These are phyloP conservation scores for Nakazawaea sp. DNA, from an alignment of 805 yeast genomes.

Conservation along the genomic window DNA sequence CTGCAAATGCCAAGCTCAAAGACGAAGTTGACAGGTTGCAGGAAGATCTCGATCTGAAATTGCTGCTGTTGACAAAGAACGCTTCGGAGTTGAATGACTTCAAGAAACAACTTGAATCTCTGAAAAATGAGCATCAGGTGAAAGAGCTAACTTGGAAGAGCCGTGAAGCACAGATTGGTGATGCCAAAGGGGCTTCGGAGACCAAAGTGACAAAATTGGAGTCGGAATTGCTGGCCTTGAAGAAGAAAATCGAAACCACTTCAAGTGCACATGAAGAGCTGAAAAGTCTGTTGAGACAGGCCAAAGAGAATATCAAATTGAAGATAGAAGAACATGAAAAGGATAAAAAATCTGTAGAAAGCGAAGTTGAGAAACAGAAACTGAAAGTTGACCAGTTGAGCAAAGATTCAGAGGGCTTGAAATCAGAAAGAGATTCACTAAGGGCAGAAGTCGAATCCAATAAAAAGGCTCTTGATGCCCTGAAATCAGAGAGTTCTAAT, in stretches of 20 bases:
- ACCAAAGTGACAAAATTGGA: background rate
- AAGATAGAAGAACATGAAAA: background rate
- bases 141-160: background rate
- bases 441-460: too few relatives aligned
- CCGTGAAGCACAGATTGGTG: background rate
- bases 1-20: slow-evolving; percentile 1
- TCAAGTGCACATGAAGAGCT: too few relatives aligned
- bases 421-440: too few relatives aligned
- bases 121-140: background rate
- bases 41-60: slow-evolving; percentile 6
- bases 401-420: too few relatives aligned
- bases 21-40: slow-evolving; percentile 7
- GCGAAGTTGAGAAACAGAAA: background rate
- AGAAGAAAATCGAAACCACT: background rate
- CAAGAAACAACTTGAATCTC: background rate
- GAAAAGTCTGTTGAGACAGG: too few relatives aligned
- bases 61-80: slow-evolving; percentile 8
- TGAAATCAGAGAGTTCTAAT: too few relatives aligned
- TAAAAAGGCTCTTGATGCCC: too few relatives aligned
- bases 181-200: background rate
- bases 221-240: background rate
- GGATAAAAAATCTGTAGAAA: slow-evolving; percentile 12
- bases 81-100: slow-evolving; percentile 1
- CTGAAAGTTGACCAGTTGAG: background rate
- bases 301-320: background rate